A percentile compares a stretch with the other conserved stretches of the same genome.
phyloP scores from a whole-genome alignment of 2,329 filamentous ascomycete species.

The Westerdykella sp. region DNA sequence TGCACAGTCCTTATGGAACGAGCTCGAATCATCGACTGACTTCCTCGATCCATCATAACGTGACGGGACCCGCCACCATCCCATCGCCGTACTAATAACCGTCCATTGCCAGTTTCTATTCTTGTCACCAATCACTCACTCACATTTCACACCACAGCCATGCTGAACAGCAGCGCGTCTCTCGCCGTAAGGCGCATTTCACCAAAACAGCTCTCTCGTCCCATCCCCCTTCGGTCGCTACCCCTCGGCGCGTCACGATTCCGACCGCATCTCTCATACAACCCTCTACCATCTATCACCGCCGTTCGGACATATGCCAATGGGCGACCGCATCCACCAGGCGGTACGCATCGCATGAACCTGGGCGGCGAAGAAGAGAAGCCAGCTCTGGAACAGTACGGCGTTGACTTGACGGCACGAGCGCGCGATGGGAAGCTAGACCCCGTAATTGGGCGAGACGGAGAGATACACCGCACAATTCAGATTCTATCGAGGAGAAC shows the following conservation, averaged over 20 bases:
- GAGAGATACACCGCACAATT: constrained; percentile 88
- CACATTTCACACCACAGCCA: constrained; percentile 2
- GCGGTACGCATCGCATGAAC: constrained; percentile 92
- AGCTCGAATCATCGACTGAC: constrained; percentile 11
- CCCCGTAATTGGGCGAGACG: constrained; percentile 87
- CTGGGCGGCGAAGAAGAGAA: constrained; percentile 71
- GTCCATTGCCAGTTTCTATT: background rate
- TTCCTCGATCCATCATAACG: background rate
- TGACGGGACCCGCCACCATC: background rate
- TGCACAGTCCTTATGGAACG: constrained; percentile 6
- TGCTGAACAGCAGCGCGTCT: constrained; percentile 34
- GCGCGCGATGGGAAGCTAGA: constrained; percentile 88
- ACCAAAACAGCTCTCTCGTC: constrained; percentile 11
- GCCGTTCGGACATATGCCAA: constrained; percentile 53
- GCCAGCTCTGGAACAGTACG: constrained; percentile 82
- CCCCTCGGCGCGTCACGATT: constrained; percentile 15
- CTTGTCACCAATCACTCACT: constrained; percentile 2
- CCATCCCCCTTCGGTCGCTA: constrained; percentile 12
- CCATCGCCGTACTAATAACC: background rate
- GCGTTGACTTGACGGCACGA: constrained; percentile 78
- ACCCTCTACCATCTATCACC: constrained; percentile 36
- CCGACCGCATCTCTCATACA: constrained; percentile 2
- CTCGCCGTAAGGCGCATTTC: constrained; percentile 32
- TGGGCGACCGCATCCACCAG: constrained; percentile 68
- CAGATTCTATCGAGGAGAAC: constrained; percentile 88